phyloP scores from a whole-genome alignment of 371 early-diverging fungal genomes.

The Mucor saturninus region DNA sequence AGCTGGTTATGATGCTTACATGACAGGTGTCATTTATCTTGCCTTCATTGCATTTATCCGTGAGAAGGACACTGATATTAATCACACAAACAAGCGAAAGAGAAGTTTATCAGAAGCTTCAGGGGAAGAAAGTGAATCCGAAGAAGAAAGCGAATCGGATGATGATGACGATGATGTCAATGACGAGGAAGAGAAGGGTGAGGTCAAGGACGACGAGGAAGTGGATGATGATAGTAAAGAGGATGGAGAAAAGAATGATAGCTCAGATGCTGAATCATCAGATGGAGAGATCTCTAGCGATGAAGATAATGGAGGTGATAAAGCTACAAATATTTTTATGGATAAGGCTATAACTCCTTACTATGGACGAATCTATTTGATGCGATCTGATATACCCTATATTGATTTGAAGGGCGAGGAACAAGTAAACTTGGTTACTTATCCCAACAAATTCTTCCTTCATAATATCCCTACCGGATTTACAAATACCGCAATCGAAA shows the following conservation, averaged over 20 bases:
- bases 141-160: too few relatives aligned
- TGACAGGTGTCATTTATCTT: slow-evolving; percentile 80
- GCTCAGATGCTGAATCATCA: not conserved
- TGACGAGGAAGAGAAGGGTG: not conserved
- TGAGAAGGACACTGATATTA: slow-evolving; percentile 29
- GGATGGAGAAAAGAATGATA: slow-evolving; percentile 6
- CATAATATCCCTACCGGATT: slow-evolving; percentile 49
- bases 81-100: slow-evolving; percentile 9
- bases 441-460: slow-evolving; percentile 45
- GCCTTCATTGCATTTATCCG: slow-evolving; percentile 55
- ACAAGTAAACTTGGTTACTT: slow-evolving; percentile 31
- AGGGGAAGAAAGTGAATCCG: not conserved
- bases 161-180: slow-evolving; percentile 3
- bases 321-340: slow-evolving; percentile 26
- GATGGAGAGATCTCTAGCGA: slow-evolving; percentile 24
- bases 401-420: slow-evolving; percentile 55
- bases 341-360: slow-evolving; percentile 28
- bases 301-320: slow-evolving; percentile 21
- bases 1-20: slow-evolving; percentile 91
- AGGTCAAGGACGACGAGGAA: too few relatives aligned
- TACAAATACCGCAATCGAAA: slow-evolving; percentile 42
- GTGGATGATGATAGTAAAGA: not conserved
- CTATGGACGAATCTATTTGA: slow-evolving; percentile 54
- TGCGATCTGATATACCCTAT: slow-evolving; percentile 53
- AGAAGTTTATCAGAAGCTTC: not conserved